Percentiles rank a stretch among this genome's conserved stretches.
Conservation (phyloP, 78 protist genomes). For the Dictyostelium brefeldianum region DNA sequence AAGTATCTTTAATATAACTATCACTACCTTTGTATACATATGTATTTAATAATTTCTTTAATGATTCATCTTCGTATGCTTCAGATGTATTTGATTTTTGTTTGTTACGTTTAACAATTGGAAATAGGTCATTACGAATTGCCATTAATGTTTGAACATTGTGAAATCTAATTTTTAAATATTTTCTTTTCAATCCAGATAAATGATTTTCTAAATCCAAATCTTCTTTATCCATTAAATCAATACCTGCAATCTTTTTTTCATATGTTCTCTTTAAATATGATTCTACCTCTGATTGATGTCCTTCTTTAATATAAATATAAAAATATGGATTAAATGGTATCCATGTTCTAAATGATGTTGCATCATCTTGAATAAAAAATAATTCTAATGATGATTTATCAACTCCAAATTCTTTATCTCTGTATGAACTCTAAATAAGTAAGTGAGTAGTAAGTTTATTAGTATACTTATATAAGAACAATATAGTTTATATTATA, state of each 20-base stretch:
- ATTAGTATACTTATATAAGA: no score
- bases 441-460: no score
- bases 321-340: constrained; percentile 89
- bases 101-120: constrained; percentile 8
- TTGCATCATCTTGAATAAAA: constrained; percentile 85
- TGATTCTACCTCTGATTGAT: constrained; percentile 83
- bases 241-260: constrained; percentile 55
- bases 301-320: constrained; percentile 61
- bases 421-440: constrained; percentile 30
- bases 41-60: neutral
- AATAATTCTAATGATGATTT: constrained; percentile 39
- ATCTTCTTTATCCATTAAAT: constrained; percentile 88
- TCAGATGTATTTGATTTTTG: constrained; percentile 33
- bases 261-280: constrained; percentile 75
- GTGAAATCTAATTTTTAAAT: constrained; percentile 88
- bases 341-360: constrained; percentile 83
- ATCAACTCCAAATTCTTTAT: constrained; percentile 25
- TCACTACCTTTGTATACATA: neutral
- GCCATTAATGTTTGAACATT: constrained; percentile 79
- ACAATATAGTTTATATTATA: no score
- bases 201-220: constrained; percentile 94
- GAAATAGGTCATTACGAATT: constrained; percentile 75
- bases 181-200: constrained; percentile 85
- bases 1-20: neutral
- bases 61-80: constrained; percentile 55